A percentile compares a stretch with the other conserved stretches of the same genome.
phyloP scores from a whole-genome alignment of 2,329 filamentous ascomycete species.

The Sarocladium kiliense region DNA sequence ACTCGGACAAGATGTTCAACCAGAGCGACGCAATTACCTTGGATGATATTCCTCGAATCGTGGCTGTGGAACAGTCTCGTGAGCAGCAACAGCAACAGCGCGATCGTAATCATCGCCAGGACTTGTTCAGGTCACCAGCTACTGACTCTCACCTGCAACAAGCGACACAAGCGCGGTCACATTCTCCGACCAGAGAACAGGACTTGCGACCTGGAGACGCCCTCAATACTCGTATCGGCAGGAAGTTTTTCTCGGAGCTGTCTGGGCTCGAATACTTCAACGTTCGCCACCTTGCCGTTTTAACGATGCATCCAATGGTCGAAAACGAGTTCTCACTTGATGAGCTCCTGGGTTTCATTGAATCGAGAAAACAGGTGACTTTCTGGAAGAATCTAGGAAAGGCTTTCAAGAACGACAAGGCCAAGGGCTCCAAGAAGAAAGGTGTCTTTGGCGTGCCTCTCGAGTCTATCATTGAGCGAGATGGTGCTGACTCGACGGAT shows the following conservation, averaged over 20 bases:
- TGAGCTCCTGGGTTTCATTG: slow-evolving; percentile 86
- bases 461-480: slow-evolving; percentile 83
- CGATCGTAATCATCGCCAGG: slow-evolving; percentile 44
- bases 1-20: slow-evolving; percentile 76
- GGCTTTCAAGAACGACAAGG: slow-evolving; percentile 83
- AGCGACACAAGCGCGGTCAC: slow-evolving; percentile 27
- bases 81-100: slow-evolving; percentile 85
- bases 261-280: slow-evolving; percentile 97
- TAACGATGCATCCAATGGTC: slow-evolving; percentile 90
- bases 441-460: slow-evolving; percentile 88
- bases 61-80: slow-evolving; percentile 89
- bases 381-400: slow-evolving; percentile 99
- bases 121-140: slow-evolving; percentile 23
- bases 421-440: slow-evolving; percentile 79
- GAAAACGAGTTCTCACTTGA: slow-evolving; percentile 90
- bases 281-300: slow-evolving; percentile 86
- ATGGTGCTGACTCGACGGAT: slow-evolving; percentile 95
- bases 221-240: slow-evolving; percentile 50
- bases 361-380: slow-evolving; percentile 79
- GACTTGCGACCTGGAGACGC: slow-evolving; percentile 48
- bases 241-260: slow-evolving; percentile 93
- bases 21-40: slow-evolving; percentile 87
- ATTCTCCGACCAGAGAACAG: slow-evolving; percentile 45
- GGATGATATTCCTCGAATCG: slow-evolving; percentile 93
- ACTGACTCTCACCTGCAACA: slow-evolving; percentile 8